Percentiles rank a stretch among this genome's conserved stretches.
These are phyloP conservation scores for Sphagnum fallax DNA, from an alignment of 228 moss, liverwort and hornwort species.

Conservation along the genomic window DNA sequence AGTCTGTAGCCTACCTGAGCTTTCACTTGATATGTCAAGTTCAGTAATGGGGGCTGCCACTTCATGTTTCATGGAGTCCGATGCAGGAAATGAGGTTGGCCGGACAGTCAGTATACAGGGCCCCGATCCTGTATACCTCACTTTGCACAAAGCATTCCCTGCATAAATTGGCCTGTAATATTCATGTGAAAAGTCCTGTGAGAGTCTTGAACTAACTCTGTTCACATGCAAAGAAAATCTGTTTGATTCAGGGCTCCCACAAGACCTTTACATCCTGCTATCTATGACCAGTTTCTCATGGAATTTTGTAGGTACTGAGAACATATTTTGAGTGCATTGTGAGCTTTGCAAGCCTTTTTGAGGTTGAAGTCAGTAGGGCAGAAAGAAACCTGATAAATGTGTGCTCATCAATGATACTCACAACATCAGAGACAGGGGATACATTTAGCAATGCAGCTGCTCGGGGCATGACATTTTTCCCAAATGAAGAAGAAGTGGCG, in stretches of 20 bases:
- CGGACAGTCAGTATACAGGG: slow-evolving; percentile 86
- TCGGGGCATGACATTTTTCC: slow-evolving; percentile 80
- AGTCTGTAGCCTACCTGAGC: slow-evolving; percentile 34
- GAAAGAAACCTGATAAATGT: slow-evolving; percentile 68
- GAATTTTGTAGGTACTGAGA: no score
- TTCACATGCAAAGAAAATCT: no score
- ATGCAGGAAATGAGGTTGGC: slow-evolving; percentile 69
- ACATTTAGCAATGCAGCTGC: slow-evolving; percentile 77
- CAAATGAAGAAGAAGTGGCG: slow-evolving; percentile 72
- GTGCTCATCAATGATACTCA: slow-evolving; percentile 62
- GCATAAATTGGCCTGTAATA: slow-evolving; percentile 82
- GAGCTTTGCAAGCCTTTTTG: no score
- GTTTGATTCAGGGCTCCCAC: no score
- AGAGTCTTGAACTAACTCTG: no score
- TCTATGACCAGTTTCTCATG: no score
- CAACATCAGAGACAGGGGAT: slow-evolving; percentile 82
- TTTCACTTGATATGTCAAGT: slow-evolving; percentile 50
- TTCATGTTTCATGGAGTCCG: slow-evolving; percentile 17
- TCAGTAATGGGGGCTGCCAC: slow-evolving; percentile 53
- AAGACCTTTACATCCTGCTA: no score
- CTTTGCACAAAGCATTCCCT: slow-evolving; percentile 83
- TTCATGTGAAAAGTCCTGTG: neutral
- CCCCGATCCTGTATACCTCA: slow-evolving; percentile 64
- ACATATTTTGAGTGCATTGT: no score
- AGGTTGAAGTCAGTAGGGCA: no score